These are phyloP conservation scores for Gonapodya prolifera DNA, from an alignment of 192 early-diverging fungal genomes.

Conservation along the genomic window DNA sequence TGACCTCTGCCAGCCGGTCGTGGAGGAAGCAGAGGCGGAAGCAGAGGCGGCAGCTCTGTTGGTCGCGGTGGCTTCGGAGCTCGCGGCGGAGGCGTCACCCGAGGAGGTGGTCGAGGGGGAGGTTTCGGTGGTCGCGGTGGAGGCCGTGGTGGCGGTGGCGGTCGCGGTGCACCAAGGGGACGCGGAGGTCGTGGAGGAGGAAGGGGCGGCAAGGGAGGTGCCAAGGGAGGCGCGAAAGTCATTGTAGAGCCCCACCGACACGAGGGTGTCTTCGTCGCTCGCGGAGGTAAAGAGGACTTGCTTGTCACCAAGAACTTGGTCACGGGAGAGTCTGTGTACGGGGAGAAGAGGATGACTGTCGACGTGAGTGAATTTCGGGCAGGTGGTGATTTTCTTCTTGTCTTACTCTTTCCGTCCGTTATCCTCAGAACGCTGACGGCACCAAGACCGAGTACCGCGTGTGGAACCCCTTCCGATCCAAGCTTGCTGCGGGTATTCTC, in stretches of 20 bases:
- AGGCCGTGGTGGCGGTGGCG: constrained; percentile 14
- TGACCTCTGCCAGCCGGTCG: background rate
- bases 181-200: constrained; percentile 14
- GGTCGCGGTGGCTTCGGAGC: constrained; percentile 1
- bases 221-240: constrained; percentile 67
- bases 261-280: constrained; percentile 88
- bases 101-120: background rate
- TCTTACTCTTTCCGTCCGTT: no score
- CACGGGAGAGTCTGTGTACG: constrained; percentile 91
- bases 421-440: constrained; percentile 58
- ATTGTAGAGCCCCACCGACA: constrained; percentile 96
- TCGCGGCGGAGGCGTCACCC: background rate
- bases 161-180: constrained; percentile 13
- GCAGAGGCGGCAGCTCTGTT: background rate
- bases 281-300: constrained; percentile 92
- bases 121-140: constrained; percentile 1
- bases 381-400: background rate
- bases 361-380: constrained; percentile 49
- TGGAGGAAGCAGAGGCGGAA: background rate
- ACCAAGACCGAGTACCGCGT: constrained; percentile 97
- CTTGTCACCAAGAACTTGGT: constrained; percentile 98
- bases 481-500: constrained; percentile 93
- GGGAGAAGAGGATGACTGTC: constrained; percentile 94
- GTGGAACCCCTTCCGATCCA: constrained; percentile 99
- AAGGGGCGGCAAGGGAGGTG: constrained; percentile 21